phyloP scores from a whole-genome alignment of 176 grass and related monocot species.

The Pontederia paniculata region DNA sequence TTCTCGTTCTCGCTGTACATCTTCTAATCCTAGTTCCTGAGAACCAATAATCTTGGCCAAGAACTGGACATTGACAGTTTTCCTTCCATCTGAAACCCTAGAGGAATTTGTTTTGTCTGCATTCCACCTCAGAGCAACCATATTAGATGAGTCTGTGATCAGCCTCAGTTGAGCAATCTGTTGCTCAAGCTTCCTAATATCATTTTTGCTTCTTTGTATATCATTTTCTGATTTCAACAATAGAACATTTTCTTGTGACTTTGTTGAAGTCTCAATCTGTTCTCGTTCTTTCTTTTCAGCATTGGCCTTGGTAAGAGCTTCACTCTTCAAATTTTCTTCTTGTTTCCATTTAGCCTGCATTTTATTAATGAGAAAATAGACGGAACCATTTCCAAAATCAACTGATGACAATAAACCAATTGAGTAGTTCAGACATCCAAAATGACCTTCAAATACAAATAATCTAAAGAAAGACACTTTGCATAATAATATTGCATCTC shows the following conservation, averaged over 20 bases:
- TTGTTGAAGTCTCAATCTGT: constrained; percentile 23
- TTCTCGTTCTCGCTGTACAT: constrained; percentile 33
- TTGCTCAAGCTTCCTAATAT: constrained; percentile 25
- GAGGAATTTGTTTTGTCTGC: constrained; percentile 8
- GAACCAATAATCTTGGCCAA: constrained; percentile 9
- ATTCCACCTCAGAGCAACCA: neutral
- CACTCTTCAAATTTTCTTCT: constrained; percentile 31
- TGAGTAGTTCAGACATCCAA: too few species aligned
- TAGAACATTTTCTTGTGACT: constrained; percentile 22
- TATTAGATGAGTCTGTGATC: constrained; percentile 1
- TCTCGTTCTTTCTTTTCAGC: constrained; percentile 28
- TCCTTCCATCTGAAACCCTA: constrained; percentile 12
- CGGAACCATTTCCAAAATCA: neutral
- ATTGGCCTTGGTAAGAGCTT: constrained; percentile 14
- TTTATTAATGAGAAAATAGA: neutral
- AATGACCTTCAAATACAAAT: too few species aligned
- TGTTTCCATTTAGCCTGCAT: constrained; percentile 26
- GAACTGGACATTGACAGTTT: neutral
- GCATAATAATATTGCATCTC: too few species aligned
- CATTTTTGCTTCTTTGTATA: constrained; percentile 24
- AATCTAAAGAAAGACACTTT: too few species aligned
- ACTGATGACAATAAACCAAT: too few species aligned
- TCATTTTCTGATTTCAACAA: constrained; percentile 32
- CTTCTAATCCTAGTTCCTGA: constrained; percentile 17
- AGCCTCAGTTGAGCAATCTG: constrained; percentile 12